Evolutionary conservation across 2,329 filamentous ascomycete genomes (phyloP).

Genomic region (Cytospora piceicola): DNA sequence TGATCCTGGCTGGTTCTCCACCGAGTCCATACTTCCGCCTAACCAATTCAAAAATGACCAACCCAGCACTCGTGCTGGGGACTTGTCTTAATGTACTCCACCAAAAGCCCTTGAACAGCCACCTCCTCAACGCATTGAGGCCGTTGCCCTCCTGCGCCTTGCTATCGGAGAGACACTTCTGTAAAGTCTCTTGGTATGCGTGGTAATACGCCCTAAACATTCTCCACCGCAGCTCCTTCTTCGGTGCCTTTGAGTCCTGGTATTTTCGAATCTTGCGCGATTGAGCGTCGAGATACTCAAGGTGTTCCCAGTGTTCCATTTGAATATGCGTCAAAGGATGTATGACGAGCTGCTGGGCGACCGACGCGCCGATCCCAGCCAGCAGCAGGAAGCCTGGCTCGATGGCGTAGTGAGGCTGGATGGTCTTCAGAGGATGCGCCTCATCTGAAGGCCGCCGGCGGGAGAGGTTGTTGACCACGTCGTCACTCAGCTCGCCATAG

Average conservation of each 20-base stretch:
- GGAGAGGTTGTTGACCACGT: constrained; percentile 55
- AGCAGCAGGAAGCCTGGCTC: constrained; percentile 73
- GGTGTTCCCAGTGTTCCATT: constrained; percentile 71
- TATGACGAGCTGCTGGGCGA: constrained; percentile 70
- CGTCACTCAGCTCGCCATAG: constrained; percentile 63
- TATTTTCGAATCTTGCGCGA: constrained; percentile 50
- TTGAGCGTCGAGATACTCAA: constrained; percentile 72
- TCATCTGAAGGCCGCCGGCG: constrained; percentile 46
- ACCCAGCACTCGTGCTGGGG: constrained; percentile 74
- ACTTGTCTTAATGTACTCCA: constrained; percentile 74
- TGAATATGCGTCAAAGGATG: constrained; percentile 74
- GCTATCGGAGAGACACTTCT: constrained; percentile 63
- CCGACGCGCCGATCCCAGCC: constrained; percentile 69
- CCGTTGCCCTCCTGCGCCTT: constrained; percentile 53
- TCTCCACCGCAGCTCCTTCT: constrained; percentile 47
- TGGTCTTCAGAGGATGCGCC: constrained; percentile 49
- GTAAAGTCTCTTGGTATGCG: constrained; percentile 71
- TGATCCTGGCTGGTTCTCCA: constrained; percentile 65
- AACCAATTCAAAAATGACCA: constrained; percentile 80
- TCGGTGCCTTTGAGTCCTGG: constrained; percentile 38
- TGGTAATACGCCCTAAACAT: constrained; percentile 70
- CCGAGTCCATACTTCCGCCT: constrained; percentile 71
- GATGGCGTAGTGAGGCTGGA: constrained; percentile 74
- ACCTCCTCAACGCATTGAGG: constrained; percentile 49
- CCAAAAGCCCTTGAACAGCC: constrained; percentile 74